Evolutionary conservation across 2,329 filamentous ascomycete species (phyloP).

Genomic region (Diaporthe sp.): DNA sequence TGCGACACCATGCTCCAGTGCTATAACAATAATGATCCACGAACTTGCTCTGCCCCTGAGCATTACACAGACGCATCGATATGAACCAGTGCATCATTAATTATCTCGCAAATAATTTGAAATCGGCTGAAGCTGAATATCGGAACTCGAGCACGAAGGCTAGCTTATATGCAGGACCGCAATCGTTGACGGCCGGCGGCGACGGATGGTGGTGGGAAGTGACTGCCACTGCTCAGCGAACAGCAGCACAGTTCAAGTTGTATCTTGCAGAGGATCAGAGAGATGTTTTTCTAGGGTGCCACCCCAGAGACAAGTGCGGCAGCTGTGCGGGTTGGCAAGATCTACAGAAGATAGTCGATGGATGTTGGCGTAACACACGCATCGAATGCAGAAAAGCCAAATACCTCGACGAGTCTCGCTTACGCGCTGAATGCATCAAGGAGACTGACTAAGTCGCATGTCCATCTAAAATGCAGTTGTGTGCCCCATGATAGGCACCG

Average conservation of each 20-base stretch:
- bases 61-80: background rate
- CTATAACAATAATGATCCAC: fast-evolving
- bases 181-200: background rate
- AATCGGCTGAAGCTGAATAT: background rate
- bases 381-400: no score
- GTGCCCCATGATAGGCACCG: background rate
- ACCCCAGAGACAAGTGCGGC: background rate
- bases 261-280: background rate
- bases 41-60: background rate
- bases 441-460: no score
- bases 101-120: background rate
- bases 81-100: no score
- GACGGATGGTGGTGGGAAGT: background rate
- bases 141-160: background rate
- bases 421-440: background rate
- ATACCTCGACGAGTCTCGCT: no score
- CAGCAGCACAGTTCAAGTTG: background rate
- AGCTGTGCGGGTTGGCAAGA: background rate
- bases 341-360: background rate
- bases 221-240: background rate
- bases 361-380: background rate
- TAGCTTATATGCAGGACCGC: background rate
- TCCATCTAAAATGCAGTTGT: background rate
- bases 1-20: background rate
- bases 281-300: background rate